phyloP scores from a whole-genome alignment of 2,329 filamentous ascomycete genomes.

The Fusarium humuli region DNA sequence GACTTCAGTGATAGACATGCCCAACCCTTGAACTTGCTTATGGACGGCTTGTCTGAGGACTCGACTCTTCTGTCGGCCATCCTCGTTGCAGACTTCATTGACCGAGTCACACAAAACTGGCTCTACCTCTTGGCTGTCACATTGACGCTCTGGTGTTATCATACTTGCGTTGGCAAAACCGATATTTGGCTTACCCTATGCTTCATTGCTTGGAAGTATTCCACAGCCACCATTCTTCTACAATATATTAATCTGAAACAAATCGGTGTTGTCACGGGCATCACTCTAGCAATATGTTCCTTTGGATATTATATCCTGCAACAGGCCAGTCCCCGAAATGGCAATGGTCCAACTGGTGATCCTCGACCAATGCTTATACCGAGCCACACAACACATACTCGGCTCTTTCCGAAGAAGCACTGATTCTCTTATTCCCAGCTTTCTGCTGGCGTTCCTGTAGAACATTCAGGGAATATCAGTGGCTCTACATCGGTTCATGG shows the following conservation, averaged over 20 bases:
- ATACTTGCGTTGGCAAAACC: slow-evolving; percentile 33
- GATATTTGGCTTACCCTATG: slow-evolving; percentile 45
- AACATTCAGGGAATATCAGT: slow-evolving; percentile 66
- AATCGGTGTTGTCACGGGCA: slow-evolving; percentile 1
- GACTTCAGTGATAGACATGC: slow-evolving; percentile 23
- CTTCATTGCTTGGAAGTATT: slow-evolving; percentile 40
- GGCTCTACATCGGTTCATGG: slow-evolving; percentile 65
- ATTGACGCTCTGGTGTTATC: slow-evolving; percentile 26
- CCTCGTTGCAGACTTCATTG: slow-evolving; percentile 37
- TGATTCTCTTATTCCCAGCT: slow-evolving; percentile 79
- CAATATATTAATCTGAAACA: slow-evolving; percentile 7
- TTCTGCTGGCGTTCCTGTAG: slow-evolving; percentile 74
- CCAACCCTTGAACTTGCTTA: slow-evolving; percentile 23
- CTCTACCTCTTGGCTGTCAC: not conserved
- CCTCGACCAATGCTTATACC: slow-evolving; percentile 69
- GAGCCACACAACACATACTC: slow-evolving; percentile 71
- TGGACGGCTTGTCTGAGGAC: slow-evolving; percentile 46
- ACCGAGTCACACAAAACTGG: slow-evolving; percentile 14
- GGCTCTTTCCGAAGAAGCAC: slow-evolving; percentile 75
- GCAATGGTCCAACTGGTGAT: slow-evolving; percentile 8
- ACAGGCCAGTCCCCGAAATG: not conserved
- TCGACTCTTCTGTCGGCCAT: slow-evolving; percentile 41
- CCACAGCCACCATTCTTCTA: slow-evolving; percentile 4
- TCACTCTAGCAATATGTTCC: not conserved
- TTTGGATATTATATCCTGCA: not conserved